Evolutionary conservation across 768 basidiomycete species (phyloP).

Genomic region (Suillus tomentosus): DNA sequence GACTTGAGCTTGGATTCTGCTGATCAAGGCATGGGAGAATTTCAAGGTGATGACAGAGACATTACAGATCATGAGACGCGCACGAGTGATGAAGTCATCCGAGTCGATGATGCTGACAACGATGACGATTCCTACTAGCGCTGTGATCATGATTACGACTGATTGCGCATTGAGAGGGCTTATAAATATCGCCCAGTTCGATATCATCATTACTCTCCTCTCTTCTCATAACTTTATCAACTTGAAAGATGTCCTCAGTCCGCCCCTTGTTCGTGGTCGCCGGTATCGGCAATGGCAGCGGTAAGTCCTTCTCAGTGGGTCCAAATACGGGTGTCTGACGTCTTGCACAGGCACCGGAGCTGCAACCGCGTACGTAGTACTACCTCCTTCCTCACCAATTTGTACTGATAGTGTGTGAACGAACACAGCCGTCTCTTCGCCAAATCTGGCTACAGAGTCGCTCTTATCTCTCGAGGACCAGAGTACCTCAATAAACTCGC

Average conservation of each 20-base stretch:
- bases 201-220: background rate
- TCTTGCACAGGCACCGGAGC: slow-evolving; percentile 53
- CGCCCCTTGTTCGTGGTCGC: slow-evolving; percentile 61
- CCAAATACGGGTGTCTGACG: slow-evolving; percentile 4
- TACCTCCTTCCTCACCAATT: background rate
- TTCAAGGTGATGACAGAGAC: too few relatives aligned
- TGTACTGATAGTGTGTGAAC: slow-evolving; percentile 11
- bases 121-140: too few relatives aligned
- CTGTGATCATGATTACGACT: slow-evolving; percentile 1
- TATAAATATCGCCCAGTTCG: slow-evolving; percentile 17
- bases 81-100: too few relatives aligned
- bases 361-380: slow-evolving; percentile 50
- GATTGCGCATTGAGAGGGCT: background rate
- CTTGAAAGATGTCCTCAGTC: slow-evolving; percentile 30
- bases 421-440: slow-evolving; percentile 55
- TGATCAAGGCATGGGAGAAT: too few relatives aligned
- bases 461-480: slow-evolving; percentile 61
- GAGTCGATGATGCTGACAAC: too few relatives aligned
- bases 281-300: slow-evolving; percentile 49
- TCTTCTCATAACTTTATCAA: slow-evolving; percentile 1
- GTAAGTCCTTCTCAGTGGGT: slow-evolving; percentile 18
- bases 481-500: slow-evolving; percentile 55
- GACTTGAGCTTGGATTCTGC: too few relatives aligned
- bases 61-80: too few relatives aligned
- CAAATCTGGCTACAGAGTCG: slow-evolving; percentile 65